phyloP scores from a whole-genome alignment of 2,329 filamentous ascomycete genomes.

The Coniella lustricola region DNA sequence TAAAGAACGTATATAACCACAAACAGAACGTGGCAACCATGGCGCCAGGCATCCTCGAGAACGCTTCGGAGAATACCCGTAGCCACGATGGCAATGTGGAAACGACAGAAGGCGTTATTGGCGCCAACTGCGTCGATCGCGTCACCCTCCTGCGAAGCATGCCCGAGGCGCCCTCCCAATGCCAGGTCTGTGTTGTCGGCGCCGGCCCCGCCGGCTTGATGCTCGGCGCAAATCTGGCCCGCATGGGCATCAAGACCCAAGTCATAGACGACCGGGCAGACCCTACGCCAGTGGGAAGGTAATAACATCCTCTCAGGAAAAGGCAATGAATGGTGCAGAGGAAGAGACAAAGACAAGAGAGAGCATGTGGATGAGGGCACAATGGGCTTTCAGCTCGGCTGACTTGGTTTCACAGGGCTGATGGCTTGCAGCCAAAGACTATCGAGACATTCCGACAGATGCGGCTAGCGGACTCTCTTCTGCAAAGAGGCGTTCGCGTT shows the following conservation, averaged over 20 bases:
- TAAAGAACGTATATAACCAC: not conserved
- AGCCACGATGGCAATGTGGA: slow-evolving; percentile 15
- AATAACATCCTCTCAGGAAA: not conserved
- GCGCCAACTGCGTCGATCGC: slow-evolving; percentile 33
- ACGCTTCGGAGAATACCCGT: slow-evolving; percentile 11
- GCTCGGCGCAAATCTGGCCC: slow-evolving; percentile 44
- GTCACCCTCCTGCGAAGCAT: slow-evolving; percentile 43
- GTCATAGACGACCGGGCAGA: slow-evolving; percentile 53
- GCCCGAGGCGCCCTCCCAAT: slow-evolving; percentile 38
- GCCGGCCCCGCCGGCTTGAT: slow-evolving; percentile 45
- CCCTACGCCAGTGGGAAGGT: slow-evolving; percentile 40
- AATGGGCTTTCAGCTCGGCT: slow-evolving; percentile 7
- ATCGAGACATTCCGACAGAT: slow-evolving; percentile 72
- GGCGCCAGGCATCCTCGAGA: slow-evolving; percentile 14
- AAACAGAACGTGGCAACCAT: slow-evolving; percentile 5
- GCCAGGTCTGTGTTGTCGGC: slow-evolving; percentile 42
- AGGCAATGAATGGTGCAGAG: not conserved
- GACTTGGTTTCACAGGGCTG: slow-evolving; percentile 40
- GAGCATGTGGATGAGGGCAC: not conserved
- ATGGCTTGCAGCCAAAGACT: slow-evolving; percentile 70
- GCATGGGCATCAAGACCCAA: slow-evolving; percentile 50
- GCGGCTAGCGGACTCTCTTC: slow-evolving; percentile 59
- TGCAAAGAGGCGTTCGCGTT: slow-evolving; percentile 61
- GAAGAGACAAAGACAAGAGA: too few relatives aligned
- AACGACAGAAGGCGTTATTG: slow-evolving; percentile 15